A percentile compares a stretch with the other conserved stretches of the same genome.
Evolutionary conservation across 306 rosid genomes (phyloP).

Genomic region (Lagenaria siceraria): DNA sequence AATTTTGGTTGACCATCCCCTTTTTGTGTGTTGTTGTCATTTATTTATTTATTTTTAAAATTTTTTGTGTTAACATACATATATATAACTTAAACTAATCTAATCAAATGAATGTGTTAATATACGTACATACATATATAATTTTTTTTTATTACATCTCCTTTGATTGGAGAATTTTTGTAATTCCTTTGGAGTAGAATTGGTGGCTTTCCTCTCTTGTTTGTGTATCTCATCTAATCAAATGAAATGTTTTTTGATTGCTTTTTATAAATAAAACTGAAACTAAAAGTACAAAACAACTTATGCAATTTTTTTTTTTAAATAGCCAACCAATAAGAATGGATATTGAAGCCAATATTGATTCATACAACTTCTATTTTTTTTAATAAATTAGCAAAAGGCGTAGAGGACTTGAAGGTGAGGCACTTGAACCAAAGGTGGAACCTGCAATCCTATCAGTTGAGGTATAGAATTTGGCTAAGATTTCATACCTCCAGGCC

Average conservation of each 20-base stretch:
- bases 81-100: too few species aligned
- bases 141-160: too few species aligned
- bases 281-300: not conserved
- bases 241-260: not conserved
- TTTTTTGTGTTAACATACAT: too few species aligned
- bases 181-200: not conserved
- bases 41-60: too few species aligned
- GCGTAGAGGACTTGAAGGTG: slow-evolving; percentile 40
- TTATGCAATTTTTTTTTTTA: not conserved
- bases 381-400: slow-evolving; percentile 42
- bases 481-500: not conserved
- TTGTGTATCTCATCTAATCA: not conserved
- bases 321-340: not conserved
- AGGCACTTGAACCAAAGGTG: slow-evolving; percentile 30
- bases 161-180: not conserved
- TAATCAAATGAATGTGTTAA: too few species aligned
- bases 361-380: slow-evolving; percentile 8
- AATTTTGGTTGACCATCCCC: too few species aligned
- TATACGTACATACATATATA: too few species aligned
- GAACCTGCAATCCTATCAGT: slow-evolving; percentile 85
- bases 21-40: too few species aligned
- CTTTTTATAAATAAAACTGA: not conserved
- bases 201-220: not conserved
- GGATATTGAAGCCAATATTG: slow-evolving; percentile 5
- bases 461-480: slow-evolving; percentile 36